A percentile compares a stretch with the other conserved stretches of the same genome.
Evolutionary conservation across 208 protist genomes (phyloP).

Genomic region (Crithidia brevicula): DNA sequence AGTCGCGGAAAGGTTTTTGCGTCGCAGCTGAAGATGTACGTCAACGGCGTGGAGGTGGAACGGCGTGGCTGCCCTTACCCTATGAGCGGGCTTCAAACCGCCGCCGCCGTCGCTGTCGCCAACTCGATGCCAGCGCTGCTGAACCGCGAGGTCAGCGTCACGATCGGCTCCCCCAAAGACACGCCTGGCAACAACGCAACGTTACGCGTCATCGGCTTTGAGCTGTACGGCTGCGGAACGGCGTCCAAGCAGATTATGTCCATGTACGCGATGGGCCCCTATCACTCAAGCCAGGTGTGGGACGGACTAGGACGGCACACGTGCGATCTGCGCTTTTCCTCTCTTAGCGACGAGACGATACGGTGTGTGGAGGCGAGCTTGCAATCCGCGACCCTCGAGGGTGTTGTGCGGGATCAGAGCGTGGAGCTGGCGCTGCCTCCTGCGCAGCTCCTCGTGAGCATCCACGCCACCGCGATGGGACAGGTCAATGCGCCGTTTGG

Average conservation of each 20-base stretch:
- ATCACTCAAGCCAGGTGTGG: constrained; percentile 31
- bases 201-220: constrained; percentile 51
- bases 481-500: constrained; percentile 31
- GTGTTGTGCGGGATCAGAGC: constrained; percentile 23
- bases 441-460: constrained; percentile 23
- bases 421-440: constrained; percentile 30
- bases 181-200: constrained; percentile 21
- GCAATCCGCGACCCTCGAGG: constrained; percentile 15
- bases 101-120: constrained; percentile 27
- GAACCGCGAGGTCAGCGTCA: constrained; percentile 36
- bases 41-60: constrained; percentile 49
- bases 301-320: constrained; percentile 24
- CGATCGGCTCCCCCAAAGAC: constrained; percentile 40
- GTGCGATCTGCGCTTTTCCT: constrained; percentile 34
- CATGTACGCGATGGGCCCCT: constrained; percentile 45
- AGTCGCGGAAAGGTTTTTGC: constrained; percentile 38
- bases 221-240: constrained; percentile 48
- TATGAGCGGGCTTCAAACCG: constrained; percentile 21
- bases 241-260: constrained; percentile 34
- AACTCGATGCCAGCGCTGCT: constrained; percentile 27
- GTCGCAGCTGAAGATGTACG: constrained; percentile 45
- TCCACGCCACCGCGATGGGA: constrained; percentile 40
- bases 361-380: constrained; percentile 33
- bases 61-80: constrained; percentile 38
- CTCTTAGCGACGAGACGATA: constrained; percentile 40